Evolutionary conservation across 1,284 basidiomycete species (phyloP).

Genomic region (Coriolopsis trogii): DNA sequence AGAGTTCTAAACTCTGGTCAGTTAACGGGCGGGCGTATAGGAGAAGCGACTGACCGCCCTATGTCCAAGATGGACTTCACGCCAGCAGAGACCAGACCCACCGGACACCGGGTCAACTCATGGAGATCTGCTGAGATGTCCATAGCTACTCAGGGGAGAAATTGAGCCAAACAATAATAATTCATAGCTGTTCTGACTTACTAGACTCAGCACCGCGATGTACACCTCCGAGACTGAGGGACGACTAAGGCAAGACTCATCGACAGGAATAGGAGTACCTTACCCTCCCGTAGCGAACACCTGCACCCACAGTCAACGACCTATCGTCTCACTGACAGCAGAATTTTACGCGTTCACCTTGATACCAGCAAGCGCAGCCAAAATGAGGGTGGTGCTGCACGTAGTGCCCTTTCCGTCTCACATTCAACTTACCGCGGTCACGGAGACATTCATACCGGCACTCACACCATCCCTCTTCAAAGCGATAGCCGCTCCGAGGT

Average conservation of each 20-base stretch:
- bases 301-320: slow-evolving; percentile 38
- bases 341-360: slow-evolving; percentile 48
- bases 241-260: slow-evolving; percentile 1
- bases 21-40: not conserved
- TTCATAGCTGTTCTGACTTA: slow-evolving; percentile 39
- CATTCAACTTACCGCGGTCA: not conserved
- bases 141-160: no score
- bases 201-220: slow-evolving; percentile 91
- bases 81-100: slow-evolving; percentile 92
- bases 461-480: slow-evolving; percentile 63
- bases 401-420: slow-evolving; percentile 67
- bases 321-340: slow-evolving; percentile 2
- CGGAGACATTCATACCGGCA: not conserved
- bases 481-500: slow-evolving; percentile 81
- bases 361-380: slow-evolving; percentile 84
- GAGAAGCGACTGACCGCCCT: slow-evolving; percentile 52
- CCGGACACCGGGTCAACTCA: slow-evolving; percentile 83
- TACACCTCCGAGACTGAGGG: slow-evolving; percentile 83
- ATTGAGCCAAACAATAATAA: no score
- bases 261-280: slow-evolving; percentile 24
- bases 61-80: slow-evolving; percentile 97
- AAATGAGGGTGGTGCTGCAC: slow-evolving; percentile 85
- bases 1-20: slow-evolving; percentile 64
- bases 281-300: slow-evolving; percentile 84
- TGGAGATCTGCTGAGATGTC: slow-evolving; percentile 93